Evolutionary conservation across 2,329 filamentous ascomycete species (phyloP).

Genomic region (Endocalyx cinctus): DNA sequence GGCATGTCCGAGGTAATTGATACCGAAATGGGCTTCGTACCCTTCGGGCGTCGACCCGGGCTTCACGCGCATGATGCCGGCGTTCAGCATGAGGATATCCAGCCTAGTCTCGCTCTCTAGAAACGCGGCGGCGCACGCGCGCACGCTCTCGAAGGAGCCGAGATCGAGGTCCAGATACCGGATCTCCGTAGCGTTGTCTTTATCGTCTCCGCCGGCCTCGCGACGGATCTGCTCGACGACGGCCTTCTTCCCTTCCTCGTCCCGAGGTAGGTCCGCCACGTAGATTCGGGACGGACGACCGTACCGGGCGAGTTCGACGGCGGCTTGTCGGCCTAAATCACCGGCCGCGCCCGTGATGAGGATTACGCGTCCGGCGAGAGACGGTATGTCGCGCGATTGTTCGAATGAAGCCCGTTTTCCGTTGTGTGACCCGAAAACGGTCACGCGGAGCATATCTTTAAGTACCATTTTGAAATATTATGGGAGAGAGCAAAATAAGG

Average conservation of each 20-base stretch:
- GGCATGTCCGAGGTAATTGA: constrained; percentile 13
- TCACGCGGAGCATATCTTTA: constrained; percentile 4
- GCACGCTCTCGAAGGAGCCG: constrained; percentile 4
- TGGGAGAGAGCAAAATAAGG: no score
- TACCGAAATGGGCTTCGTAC: constrained; percentile 11
- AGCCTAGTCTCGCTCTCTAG: constrained; percentile 3
- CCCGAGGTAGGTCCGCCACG: constrained; percentile 9
- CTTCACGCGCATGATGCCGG: constrained; percentile 6
- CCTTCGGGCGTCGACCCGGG: constrained; percentile 5
- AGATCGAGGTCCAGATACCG: constrained; percentile 8
- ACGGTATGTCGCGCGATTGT: constrained; percentile 9
- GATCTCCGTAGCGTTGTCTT: neutral
- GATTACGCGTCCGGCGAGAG: constrained; percentile 9
- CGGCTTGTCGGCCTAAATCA: constrained; percentile 7
- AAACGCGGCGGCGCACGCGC: constrained; percentile 5
- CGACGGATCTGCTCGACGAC: constrained; percentile 5
- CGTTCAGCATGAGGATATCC: constrained; percentile 11
- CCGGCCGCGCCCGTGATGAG: constrained; percentile 9
- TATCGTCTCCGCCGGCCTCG: constrained; percentile 4
- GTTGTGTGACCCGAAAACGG: constrained; percentile 8
- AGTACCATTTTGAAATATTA: no score
- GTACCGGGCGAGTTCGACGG: constrained; percentile 10
- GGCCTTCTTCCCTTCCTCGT: constrained; percentile 2
- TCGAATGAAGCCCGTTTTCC: constrained; percentile 5
- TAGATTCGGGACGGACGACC: constrained; percentile 10